Evolutionary conservation across 2,329 filamentous ascomycete species (phyloP), one percentile per base, ranked within the genome.

Genomic region (Aspergillus brasiliensis): DNA sequence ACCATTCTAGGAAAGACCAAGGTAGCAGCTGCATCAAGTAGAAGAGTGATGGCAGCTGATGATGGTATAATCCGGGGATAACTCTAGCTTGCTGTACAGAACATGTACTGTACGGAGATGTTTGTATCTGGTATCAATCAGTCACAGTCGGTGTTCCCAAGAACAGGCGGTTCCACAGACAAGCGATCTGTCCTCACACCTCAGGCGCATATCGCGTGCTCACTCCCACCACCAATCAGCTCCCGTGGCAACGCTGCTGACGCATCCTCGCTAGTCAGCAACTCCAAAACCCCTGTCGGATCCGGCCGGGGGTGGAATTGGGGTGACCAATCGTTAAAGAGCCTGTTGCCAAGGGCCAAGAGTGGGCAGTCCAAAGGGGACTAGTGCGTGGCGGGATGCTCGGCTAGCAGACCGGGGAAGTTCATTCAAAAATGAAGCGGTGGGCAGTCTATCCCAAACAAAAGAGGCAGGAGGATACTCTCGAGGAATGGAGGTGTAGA

Each of bases 291-390:
- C 58, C 53, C 28, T 37, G 53, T 61, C 56, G 57, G 53, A 62
- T 58, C 38, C 46, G 46, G 31, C 54, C 60, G 53, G 60, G 52
- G 58, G 57, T 53, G 54, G 27, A 11, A 46, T 17, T 23, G 6
- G 19, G 23, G 6, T 1, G 5, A 11, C 61, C 61, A 62, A 62
- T 62, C 7, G 53, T 1, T 2, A 10, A 3, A 1, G 8, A 2
- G 1, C 0, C 8, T 8, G 5, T 2, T 10, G 61, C 61, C 61
- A 62, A 62, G 61, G 37, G 58, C 61, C 61, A 62, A 62, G 61
- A 53, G 48, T 54, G 55, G 46, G 37, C 21, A 38, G 21, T 48
- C 51, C 31, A 38, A 40, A 53, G 42, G 28, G 19, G 51, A 34
- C 59, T 61, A 61, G 56, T 54, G 54, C 7, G 37, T 11, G 34